phyloP scores from a whole-genome alignment of 306 rosid species.

The Vigna reflexopilosa region DNA sequence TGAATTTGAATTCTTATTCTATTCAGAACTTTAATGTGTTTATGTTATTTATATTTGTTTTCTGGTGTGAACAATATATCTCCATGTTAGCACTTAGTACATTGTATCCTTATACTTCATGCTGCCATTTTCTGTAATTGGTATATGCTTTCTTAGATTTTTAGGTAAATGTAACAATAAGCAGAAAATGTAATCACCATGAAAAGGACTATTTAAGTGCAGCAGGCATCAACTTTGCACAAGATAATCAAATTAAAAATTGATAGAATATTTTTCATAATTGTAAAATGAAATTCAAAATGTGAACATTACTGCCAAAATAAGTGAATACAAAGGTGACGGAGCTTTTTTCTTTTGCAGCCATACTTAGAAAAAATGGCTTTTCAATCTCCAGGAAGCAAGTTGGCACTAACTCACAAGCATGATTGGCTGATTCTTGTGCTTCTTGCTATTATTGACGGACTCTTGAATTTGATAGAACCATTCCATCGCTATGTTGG shows the following conservation, averaged over 20 bases:
- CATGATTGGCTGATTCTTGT: conserved; percentile 59
- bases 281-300: too few species aligned
- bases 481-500: conserved; percentile 61
- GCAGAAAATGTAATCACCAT: too few species aligned
- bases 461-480: conserved; percentile 48
- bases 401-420: conserved; percentile 45
- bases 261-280: too few species aligned
- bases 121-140: too few species aligned
- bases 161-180: too few species aligned
- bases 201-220: too few species aligned
- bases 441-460: conserved; percentile 47
- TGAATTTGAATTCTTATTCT: conserved; percentile 15
- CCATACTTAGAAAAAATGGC: conserved; percentile 38
- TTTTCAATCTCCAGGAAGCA: conserved; percentile 44
- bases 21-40: conserved; percentile 8
- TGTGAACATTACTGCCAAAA: not conserved
- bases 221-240: too few species aligned
- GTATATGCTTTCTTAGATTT: too few species aligned
- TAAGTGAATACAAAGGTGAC: not conserved
- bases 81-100: not conserved
- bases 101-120: not conserved
- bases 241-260: too few species aligned
- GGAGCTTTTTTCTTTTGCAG: conserved; percentile 30
- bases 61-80: not conserved
- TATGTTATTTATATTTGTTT: not conserved